These are phyloP conservation scores for Cenchrus purpureus DNA, from an alignment of 176 grass and related monocot genomes.

Conservation along the genomic window DNA sequence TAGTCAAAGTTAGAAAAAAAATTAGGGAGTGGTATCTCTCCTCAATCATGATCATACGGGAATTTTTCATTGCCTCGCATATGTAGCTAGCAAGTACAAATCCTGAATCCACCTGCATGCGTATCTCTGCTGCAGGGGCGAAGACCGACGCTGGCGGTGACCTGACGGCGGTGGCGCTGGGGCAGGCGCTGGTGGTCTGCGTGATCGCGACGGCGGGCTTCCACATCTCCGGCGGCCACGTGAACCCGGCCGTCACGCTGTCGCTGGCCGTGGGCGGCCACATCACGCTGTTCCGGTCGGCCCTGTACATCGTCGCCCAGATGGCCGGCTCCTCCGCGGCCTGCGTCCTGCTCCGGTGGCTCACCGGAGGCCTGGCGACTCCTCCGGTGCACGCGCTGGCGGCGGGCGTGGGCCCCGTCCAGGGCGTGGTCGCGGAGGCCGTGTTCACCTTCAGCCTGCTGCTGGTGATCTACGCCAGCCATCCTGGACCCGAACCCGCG, in stretches of 20 bases:
- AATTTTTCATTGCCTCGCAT: too few relatives aligned
- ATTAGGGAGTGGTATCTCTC: too few relatives aligned
- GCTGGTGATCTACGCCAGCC: slow-evolving; percentile 70
- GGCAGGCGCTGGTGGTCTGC: slow-evolving; percentile 72
- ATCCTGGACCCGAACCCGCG: slow-evolving; percentile 71
- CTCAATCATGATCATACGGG: too few relatives aligned
- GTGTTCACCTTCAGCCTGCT: slow-evolving; percentile 89
- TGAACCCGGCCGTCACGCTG: slow-evolving; percentile 91
- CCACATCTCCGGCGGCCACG: slow-evolving; percentile 84
- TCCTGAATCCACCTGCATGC: too few relatives aligned
- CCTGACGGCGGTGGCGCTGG: slow-evolving; percentile 71
- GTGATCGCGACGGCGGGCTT: slow-evolving; percentile 81
- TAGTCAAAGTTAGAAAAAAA: too few relatives aligned
- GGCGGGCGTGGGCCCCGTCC: slow-evolving; percentile 56
- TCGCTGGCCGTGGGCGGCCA: slow-evolving; percentile 69
- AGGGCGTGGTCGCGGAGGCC: slow-evolving; percentile 69
- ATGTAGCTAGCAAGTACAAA: too few relatives aligned
- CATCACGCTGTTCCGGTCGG: slow-evolving; percentile 76
- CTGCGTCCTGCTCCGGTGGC: slow-evolving; percentile 73
- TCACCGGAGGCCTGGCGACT: slow-evolving; percentile 62
- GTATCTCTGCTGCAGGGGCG: slow-evolving; percentile 11
- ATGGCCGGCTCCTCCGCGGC: slow-evolving; percentile 67
- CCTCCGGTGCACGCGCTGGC: slow-evolving; percentile 69
- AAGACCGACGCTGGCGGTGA: slow-evolving; percentile 39
- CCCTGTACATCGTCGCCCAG: slow-evolving; percentile 74